phyloP scores from a whole-genome alignment of 164 flowering plant genomes.

The Magnolia officinalis region DNA sequence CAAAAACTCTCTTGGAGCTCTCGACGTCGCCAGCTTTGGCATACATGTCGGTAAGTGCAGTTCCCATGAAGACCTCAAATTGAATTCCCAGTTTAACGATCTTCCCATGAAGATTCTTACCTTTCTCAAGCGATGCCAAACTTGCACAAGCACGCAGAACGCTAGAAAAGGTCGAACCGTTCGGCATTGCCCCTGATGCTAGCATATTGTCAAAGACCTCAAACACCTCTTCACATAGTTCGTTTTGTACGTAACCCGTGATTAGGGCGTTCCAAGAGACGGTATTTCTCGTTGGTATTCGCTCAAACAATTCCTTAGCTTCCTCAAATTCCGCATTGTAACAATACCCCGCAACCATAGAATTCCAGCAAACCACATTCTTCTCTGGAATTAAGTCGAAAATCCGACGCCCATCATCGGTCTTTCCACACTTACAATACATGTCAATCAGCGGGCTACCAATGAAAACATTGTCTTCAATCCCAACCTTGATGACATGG shows the following conservation, averaged over 20 bases:
- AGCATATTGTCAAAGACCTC: conserved; percentile 46
- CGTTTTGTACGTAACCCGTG: conserved; percentile 38
- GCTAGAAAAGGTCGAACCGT: conserved; percentile 45
- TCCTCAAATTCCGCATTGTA: conserved; percentile 43
- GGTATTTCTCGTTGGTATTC: conserved; percentile 34
- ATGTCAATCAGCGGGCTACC: conserved; percentile 53
- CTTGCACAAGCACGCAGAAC: conserved; percentile 54
- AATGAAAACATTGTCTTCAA: conserved; percentile 35
- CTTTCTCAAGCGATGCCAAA: conserved; percentile 48
- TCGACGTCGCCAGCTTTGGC: conserved; percentile 60
- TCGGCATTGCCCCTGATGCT: conserved; percentile 46
- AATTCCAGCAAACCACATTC: conserved; percentile 55
- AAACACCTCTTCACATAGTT: conserved; percentile 39
- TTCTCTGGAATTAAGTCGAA: conserved; percentile 38
- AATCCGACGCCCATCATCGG: conserved; percentile 34
- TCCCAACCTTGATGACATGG: conserved; percentile 35
- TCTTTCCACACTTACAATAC: conserved; percentile 51
- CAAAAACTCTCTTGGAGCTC: conserved; percentile 38
- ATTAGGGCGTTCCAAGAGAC: conserved; percentile 55
- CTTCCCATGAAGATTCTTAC: conserved; percentile 46
- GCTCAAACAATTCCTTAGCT: conserved; percentile 45
- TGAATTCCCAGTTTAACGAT: conserved; percentile 45
- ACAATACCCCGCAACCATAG: conserved; percentile 55
- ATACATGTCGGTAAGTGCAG: conserved; percentile 66
- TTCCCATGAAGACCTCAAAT: conserved; percentile 45